Evolutionary conservation across 208 protist genomes (phyloP).

Genomic region (Acanthamoeba castellanii): DNA sequence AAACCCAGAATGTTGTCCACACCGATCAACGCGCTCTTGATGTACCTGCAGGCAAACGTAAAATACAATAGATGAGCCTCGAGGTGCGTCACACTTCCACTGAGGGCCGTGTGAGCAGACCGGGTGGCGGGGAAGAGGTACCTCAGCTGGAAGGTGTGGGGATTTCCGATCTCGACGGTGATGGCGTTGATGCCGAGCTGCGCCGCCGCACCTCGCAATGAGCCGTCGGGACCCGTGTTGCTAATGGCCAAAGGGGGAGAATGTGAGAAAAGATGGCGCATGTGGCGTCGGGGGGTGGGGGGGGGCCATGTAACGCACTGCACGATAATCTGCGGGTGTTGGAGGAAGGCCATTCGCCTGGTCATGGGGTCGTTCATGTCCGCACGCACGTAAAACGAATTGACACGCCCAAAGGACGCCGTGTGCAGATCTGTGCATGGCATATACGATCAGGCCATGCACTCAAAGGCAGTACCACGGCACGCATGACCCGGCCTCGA

Average conservation of each 20-base stretch:
- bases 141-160: conserved; percentile 72
- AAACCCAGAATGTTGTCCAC: conserved; percentile 78
- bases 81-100: not conserved
- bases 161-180: conserved; percentile 85
- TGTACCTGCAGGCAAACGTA: not conserved
- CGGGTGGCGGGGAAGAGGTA: not conserved
- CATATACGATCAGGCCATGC: not conserved
- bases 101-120: not conserved
- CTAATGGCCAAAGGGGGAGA: not conserved
- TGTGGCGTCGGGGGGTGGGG: not conserved
- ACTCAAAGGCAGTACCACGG: not conserved
- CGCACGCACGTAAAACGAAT: conserved; percentile 84
- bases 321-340: conserved; percentile 83
- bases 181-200: conserved; percentile 77
- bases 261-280: not conserved
- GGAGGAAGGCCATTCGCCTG: conserved; percentile 79
- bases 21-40: conserved; percentile 75
- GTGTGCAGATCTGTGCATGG: conserved; percentile 78
- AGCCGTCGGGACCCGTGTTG: conserved; percentile 84
- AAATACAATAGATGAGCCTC: not conserved
- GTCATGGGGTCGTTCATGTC: conserved; percentile 80
- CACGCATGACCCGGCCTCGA: not conserved
- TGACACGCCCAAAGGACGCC: conserved; percentile 77
- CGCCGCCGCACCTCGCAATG: conserved; percentile 74
- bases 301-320: not conserved